A percentile compares a stretch with the other conserved stretches of the same genome.
Conservation (phyloP, 495 filamentous ascomycete species). For the Extremus antarcticus region DNA sequence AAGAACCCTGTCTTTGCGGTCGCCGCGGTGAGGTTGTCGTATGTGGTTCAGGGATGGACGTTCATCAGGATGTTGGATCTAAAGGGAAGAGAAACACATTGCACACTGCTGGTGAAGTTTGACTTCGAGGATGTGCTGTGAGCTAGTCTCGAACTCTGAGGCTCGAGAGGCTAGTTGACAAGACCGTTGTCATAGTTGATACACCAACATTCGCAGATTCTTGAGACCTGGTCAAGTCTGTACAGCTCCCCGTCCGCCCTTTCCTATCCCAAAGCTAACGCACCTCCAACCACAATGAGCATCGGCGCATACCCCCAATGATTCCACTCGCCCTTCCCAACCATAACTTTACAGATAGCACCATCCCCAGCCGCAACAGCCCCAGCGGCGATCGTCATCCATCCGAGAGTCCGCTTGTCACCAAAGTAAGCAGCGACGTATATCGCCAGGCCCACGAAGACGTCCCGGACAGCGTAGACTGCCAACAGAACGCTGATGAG, state of each 20-base stretch:
- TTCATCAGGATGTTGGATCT: constrained; percentile 46
- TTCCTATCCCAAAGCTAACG: background rate
- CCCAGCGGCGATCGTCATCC: constrained; percentile 36
- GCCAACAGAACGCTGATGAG: constrained; percentile 35
- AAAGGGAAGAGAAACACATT: constrained; percentile 40
- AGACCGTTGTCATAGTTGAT: too few relatives aligned
- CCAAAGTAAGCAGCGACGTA: constrained; percentile 33
- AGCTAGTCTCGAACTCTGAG: background rate
- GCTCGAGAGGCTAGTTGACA: background rate
- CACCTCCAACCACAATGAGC: background rate
- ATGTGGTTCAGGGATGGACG: constrained; percentile 39
- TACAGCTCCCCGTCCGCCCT: background rate
- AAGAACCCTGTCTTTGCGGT: constrained; percentile 41
- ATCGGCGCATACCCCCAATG: constrained; percentile 43
- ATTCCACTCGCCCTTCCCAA: constrained; percentile 39
- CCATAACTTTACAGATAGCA: constrained; percentile 29
- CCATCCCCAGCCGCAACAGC: constrained; percentile 41
- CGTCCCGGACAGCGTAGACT: constrained; percentile 42
- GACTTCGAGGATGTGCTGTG: constrained; percentile 28
- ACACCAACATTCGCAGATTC: too few relatives aligned
- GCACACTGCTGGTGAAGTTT: constrained; percentile 41
- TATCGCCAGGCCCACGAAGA: constrained; percentile 44
- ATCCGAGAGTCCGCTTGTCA: constrained; percentile 33
- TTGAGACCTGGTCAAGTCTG: too few relatives aligned
- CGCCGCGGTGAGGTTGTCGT: constrained; percentile 37